Percentiles rank a stretch among this genome's conserved stretches.
Conservation (phyloP, 345 rosid genomes). For the Pugionium cornutum region DNA sequence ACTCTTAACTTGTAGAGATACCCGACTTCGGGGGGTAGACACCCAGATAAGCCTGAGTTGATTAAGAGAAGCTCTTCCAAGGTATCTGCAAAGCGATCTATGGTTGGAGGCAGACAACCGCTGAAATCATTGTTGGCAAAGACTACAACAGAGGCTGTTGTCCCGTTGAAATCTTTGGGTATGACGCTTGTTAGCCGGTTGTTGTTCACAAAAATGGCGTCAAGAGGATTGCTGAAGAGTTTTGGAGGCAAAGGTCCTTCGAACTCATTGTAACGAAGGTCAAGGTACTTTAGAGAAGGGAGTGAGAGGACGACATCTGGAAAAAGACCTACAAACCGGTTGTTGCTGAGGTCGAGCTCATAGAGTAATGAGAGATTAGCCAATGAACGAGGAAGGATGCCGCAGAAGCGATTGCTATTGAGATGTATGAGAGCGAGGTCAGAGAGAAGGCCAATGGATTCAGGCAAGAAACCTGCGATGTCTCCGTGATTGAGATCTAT, state of each 20-base stretch:
- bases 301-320: constrained; percentile 69
- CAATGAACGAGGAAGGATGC: constrained; percentile 62
- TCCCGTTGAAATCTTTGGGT: constrained; percentile 42
- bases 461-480: constrained; percentile 82
- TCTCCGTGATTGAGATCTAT: constrained; percentile 72
- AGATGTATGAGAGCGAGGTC: constrained; percentile 77
- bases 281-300: constrained; percentile 61
- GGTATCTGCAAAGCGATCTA: constrained; percentile 60
- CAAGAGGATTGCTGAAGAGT: constrained; percentile 62
- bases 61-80: constrained; percentile 74
- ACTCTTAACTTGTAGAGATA: constrained; percentile 71
- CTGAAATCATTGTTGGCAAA: constrained; percentile 77
- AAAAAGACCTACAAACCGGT: constrained; percentile 83
- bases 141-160: constrained; percentile 68
- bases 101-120: constrained; percentile 80
- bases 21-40: constrained; percentile 87
- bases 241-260: constrained; percentile 78
- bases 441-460: constrained; percentile 69
- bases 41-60: constrained; percentile 74
- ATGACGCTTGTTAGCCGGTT: constrained; percentile 58
- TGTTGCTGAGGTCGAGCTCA: constrained; percentile 89
- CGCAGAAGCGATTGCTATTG: constrained; percentile 87
- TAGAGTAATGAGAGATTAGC: constrained; percentile 63
- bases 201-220: constrained; percentile 84
- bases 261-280: constrained; percentile 81